Evolutionary conservation across 441 rosid genomes (phyloP).

Genomic region (Populus trichocarpa): DNA sequence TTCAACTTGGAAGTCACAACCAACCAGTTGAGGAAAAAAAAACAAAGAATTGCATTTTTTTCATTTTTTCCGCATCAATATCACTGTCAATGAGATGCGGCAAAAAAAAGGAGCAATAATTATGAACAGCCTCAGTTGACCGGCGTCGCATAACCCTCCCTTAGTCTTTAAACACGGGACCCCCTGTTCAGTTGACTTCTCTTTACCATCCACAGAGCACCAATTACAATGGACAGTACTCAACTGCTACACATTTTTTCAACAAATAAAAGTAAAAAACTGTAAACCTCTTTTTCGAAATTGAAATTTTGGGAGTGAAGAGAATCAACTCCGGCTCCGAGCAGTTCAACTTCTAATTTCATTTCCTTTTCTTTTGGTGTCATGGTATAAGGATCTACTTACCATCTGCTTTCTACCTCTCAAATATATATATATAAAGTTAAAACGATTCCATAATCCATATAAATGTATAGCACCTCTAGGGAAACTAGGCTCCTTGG

Average conservation of each 20-base stretch:
- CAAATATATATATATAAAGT: too few species aligned
- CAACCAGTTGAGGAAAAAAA: neutral
- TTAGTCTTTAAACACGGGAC: neutral
- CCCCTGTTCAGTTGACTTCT: slow-evolving; percentile 10
- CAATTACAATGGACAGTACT: neutral
- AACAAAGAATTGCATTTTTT: neutral
- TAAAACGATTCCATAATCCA: too few species aligned
- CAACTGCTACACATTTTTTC: neutral
- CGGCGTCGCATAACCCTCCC: neutral
- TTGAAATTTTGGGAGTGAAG: too few species aligned
- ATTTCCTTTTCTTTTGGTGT: too few species aligned
- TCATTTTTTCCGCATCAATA: neutral
- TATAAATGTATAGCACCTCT: too few species aligned
- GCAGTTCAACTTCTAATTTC: too few species aligned
- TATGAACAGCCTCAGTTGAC: slow-evolving; percentile 8
- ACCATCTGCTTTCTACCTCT: too few species aligned
- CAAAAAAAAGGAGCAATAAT: neutral
- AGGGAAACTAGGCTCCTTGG: too few species aligned
- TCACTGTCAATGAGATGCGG: neutral
- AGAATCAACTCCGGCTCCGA: too few species aligned
- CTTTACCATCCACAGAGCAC: neutral
- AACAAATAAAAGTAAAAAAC: too few species aligned
- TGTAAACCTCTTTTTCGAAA: too few species aligned
- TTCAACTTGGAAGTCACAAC: neutral
- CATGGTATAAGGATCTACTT: too few species aligned